Conservation (phyloP, 176 grass and related monocot genomes). For the Saccharum officinarum region DNA sequence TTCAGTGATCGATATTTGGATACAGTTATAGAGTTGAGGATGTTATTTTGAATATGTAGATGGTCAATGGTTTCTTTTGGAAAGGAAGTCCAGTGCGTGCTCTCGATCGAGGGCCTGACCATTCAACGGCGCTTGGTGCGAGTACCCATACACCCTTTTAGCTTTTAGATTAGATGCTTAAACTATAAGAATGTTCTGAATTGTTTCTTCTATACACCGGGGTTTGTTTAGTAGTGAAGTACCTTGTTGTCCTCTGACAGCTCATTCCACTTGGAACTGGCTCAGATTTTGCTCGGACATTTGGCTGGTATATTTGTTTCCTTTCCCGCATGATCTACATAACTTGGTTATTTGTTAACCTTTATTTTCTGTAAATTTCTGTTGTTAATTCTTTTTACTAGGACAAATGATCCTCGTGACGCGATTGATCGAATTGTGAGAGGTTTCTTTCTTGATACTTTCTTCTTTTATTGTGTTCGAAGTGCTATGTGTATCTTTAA, state of each 20-base stretch:
- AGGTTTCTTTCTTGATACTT: constrained; percentile 53
- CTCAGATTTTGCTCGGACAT: constrained; percentile 95
- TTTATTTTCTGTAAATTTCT: not conserved
- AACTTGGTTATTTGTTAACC: constrained; percentile 7
- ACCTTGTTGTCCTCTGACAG: constrained; percentile 47
- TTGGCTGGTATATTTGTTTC: constrained; percentile 65
- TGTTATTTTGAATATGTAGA: constrained; percentile 51
- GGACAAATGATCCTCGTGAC: constrained; percentile 84
- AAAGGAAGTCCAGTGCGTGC: constrained; percentile 55
- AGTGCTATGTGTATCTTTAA: not conserved
- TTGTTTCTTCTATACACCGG: constrained; percentile 10
- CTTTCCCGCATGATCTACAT: constrained; percentile 17
- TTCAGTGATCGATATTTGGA: not conserved
- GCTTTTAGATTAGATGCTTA: not conserved
- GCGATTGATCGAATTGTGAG: constrained; percentile 81
- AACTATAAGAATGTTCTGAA: constrained; percentile 10
- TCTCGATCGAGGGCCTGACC: constrained; percentile 50
- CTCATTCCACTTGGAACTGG: constrained; percentile 97
- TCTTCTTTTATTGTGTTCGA: constrained; percentile 6
- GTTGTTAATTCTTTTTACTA: constrained; percentile 51
- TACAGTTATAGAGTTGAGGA: not conserved
- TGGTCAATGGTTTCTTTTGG: constrained; percentile 92
- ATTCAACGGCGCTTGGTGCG: constrained; percentile 76
- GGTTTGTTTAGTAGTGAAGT: constrained; percentile 17
- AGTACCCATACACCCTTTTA: constrained; percentile 30